Evolutionary conservation across 805 yeast species (phyloP).

Genomic region (Myxozyma neotropica): DNA sequence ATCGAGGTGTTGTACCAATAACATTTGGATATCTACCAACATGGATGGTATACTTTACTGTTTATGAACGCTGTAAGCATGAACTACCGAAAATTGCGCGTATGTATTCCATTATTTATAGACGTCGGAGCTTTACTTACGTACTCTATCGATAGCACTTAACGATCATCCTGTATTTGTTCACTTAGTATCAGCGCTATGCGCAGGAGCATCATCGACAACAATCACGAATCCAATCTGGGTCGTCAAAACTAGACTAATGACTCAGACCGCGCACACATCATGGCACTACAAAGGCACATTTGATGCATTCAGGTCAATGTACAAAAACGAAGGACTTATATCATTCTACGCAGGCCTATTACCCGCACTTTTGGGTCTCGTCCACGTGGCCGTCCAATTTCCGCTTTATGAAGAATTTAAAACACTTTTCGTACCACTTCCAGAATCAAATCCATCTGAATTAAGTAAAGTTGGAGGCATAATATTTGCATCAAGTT

Average conservation of each 20-base stretch:
- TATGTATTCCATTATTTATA: neutral
- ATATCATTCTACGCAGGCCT: constrained; percentile 84
- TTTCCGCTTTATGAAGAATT: constrained; percentile 90
- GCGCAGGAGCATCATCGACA: constrained; percentile 88
- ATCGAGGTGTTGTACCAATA: constrained; percentile 90
- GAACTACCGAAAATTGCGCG: neutral
- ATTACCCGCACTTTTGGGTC: constrained; percentile 86
- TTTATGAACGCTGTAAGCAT: constrained; percentile 77
- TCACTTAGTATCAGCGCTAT: constrained; percentile 64
- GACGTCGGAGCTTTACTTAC: neutral
- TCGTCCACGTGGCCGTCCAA: constrained; percentile 92
- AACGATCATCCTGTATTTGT: constrained; percentile 40
- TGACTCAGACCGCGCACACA: constrained; percentile 51
- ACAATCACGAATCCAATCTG: constrained; percentile 90
- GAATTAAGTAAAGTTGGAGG: constrained; percentile 43
- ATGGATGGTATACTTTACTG: constrained; percentile 94
- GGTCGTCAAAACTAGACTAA: constrained; percentile 94
- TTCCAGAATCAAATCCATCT: constrained; percentile 34
- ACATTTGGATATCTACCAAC: constrained; percentile 93
- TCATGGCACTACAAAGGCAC: constrained; percentile 69
- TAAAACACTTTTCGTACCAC: constrained; percentile 55
- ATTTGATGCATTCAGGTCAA: constrained; percentile 76
- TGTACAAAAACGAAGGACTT: constrained; percentile 79
- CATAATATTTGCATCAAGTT: constrained; percentile 66
- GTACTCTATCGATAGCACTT: constrained; percentile 36